Evolutionary conservation across 176 grass and related monocot species (phyloP).

Genomic region (Tillandsia fasciculata): DNA sequence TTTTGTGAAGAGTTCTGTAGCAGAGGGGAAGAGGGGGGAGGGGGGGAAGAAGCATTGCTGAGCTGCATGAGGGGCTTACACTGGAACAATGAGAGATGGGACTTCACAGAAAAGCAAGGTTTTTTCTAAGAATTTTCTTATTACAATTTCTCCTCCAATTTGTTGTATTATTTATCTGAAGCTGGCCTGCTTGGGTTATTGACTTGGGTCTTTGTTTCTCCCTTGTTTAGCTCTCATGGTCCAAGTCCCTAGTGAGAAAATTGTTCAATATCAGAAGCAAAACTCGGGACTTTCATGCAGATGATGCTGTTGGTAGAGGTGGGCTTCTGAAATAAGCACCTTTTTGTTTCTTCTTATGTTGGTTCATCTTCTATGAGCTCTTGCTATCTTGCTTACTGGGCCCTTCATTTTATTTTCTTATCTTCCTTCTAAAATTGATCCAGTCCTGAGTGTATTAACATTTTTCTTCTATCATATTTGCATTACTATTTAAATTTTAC

Average conservation of each 20-base stretch:
- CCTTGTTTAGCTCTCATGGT: slow-evolving; percentile 58
- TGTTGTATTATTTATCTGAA: not conserved
- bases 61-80: slow-evolving; percentile 47
- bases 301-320: slow-evolving; percentile 71
- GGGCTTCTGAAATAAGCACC: not conserved
- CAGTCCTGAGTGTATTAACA: not conserved
- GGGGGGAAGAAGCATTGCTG: slow-evolving; percentile 7
- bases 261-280: slow-evolving; percentile 97
- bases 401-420: slow-evolving; percentile 12
- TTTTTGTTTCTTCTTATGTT: not conserved
- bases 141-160: not conserved
- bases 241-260: slow-evolving; percentile 83
- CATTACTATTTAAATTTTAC: not conserved
- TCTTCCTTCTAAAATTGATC: slow-evolving; percentile 7
- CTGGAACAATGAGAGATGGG: slow-evolving; percentile 84
- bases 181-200: slow-evolving; percentile 5
- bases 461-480: not conserved
- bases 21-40: slow-evolving; percentile 3
- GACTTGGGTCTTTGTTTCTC: slow-evolving; percentile 1
- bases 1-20: slow-evolving; percentile 25
- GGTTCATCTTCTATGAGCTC: slow-evolving; percentile 20
- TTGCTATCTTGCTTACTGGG: not conserved
- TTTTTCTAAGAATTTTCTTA: not conserved
- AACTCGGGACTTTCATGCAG: slow-evolving; percentile 84
- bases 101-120: slow-evolving; percentile 91